Conservation (phyloP, 2,329 filamentous ascomycete species). For the Pseudogymnoascus sp. region DNA sequence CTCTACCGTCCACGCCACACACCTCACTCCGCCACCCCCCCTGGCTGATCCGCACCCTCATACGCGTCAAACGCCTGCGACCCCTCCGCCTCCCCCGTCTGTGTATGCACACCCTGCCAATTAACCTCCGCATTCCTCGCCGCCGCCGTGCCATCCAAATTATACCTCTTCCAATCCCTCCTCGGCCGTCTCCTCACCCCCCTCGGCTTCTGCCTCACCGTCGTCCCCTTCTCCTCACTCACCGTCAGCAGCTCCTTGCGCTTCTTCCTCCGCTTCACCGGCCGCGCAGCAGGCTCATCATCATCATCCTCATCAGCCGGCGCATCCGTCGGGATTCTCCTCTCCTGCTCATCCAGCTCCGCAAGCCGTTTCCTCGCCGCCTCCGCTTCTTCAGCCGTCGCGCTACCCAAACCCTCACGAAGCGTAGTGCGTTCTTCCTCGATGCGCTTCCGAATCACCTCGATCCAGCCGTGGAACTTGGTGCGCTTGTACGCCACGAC, state of each 20-base stretch:
- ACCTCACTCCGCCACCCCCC: not conserved
- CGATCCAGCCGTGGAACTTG: conserved; percentile 20
- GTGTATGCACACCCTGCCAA: not conserved
- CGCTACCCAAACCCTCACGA: not conserved
- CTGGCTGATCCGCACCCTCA: not conserved
- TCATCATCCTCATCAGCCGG: not conserved
- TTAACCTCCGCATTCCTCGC: not conserved
- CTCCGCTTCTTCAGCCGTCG: not conserved
- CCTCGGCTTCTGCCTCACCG: not conserved
- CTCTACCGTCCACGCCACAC: not conserved
- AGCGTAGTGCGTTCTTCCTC: conserved; percentile 17
- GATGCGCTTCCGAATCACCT: conserved; percentile 14
- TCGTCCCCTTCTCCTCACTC: not conserved
- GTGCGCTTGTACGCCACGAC: conserved; percentile 41
- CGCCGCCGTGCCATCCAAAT: not conserved
- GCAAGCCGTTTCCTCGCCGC: not conserved
- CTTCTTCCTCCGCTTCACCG: conserved; percentile 1
- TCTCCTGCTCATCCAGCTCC: conserved; percentile 12
- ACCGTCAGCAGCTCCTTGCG: not conserved
- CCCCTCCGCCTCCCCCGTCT: not conserved
- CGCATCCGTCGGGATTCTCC: not conserved
- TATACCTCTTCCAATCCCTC: conserved; percentile 7
- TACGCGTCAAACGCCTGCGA: not conserved
- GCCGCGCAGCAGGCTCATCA: not conserved
- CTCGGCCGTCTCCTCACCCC: conserved; percentile 2